Evolutionary conservation across 2,329 filamentous ascomycete genomes (phyloP).

Genomic region (Drechslerella coelobrocha): DNA sequence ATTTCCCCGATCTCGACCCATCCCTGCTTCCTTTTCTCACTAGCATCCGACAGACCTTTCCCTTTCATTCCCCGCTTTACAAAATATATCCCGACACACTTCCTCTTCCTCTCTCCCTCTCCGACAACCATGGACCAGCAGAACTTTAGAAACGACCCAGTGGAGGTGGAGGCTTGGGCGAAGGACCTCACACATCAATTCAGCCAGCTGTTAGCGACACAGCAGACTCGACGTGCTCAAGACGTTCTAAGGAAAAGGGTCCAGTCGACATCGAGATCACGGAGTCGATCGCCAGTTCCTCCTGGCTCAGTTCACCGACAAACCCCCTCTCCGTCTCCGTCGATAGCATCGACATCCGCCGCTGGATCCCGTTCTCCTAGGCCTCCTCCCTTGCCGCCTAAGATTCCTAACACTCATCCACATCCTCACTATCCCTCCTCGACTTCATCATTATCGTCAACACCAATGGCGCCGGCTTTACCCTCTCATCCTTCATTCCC

Average conservation of each 20-base stretch:
- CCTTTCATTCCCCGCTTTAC: conserved; percentile 39
- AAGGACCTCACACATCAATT: conserved; percentile 81
- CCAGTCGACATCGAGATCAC: conserved; percentile 65
- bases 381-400: conserved; percentile 54
- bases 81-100: conserved; percentile 51
- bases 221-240: conserved; percentile 85
- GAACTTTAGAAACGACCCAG: conserved; percentile 56
- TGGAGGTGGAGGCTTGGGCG: conserved; percentile 74
- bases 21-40: conserved; percentile 52
- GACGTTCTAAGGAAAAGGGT: conserved; percentile 59
- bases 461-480: conserved; percentile 51
- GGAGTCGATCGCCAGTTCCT: conserved; percentile 66
- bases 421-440: conserved; percentile 38
- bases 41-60: conserved; percentile 51
- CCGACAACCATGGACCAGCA: conserved; percentile 58
- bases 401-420: conserved; percentile 53
- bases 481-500: conserved; percentile 18
- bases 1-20: conserved; percentile 49
- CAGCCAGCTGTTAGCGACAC: conserved; percentile 80
- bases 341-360: conserved; percentile 57
- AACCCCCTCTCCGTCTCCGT: conserved; percentile 45
- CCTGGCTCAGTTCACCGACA: conserved; percentile 58
- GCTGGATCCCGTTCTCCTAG: conserved; percentile 62
- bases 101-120: conserved; percentile 34
- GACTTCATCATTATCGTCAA: conserved; percentile 46